These are phyloP conservation scores for Claviceps fusiformis DNA, from an alignment of 2,329 filamentous ascomycete species.

Conservation along the genomic window DNA sequence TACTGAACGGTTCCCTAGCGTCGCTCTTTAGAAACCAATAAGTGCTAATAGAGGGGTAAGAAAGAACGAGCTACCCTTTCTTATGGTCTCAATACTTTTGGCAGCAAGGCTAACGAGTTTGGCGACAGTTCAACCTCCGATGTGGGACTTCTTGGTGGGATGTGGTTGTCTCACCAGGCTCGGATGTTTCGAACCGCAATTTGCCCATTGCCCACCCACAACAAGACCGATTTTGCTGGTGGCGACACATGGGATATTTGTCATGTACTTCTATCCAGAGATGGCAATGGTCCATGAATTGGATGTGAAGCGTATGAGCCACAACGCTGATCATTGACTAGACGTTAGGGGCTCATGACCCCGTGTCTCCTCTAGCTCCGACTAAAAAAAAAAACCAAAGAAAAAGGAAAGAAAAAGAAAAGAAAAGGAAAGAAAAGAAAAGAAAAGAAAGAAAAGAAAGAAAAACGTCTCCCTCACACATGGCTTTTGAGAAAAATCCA, in stretches of 20 bases:
- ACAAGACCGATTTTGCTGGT: background rate
- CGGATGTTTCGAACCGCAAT: constrained; percentile 14
- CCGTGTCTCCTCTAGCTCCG: background rate
- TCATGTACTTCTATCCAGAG: background rate
- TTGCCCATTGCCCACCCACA: constrained; percentile 10
- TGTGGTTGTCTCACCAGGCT: constrained; percentile 16
- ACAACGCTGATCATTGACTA: background rate
- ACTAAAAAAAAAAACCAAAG: background rate
- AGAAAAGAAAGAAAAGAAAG: background rate
- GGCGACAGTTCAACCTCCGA: background rate
- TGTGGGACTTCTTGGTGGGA: constrained; percentile 13
- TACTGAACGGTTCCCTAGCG: background rate
- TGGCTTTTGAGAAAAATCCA: background rate
- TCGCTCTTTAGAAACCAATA: background rate
- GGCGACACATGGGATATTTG: background rate
- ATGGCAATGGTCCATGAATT: background rate
- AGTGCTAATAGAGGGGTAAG: background rate
- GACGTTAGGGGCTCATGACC: background rate
- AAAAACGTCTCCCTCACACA: background rate
- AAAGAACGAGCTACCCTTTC: background rate
- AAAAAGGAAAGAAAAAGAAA: background rate
- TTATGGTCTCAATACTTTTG: background rate
- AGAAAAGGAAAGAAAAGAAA: background rate
- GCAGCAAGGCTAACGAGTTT: background rate
- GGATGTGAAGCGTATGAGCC: background rate